Evolutionary conservation across 768 basidiomycete species (phyloP), one percentile per base, ranked within the genome.

Genomic region (Suillus ampliporus): DNA sequence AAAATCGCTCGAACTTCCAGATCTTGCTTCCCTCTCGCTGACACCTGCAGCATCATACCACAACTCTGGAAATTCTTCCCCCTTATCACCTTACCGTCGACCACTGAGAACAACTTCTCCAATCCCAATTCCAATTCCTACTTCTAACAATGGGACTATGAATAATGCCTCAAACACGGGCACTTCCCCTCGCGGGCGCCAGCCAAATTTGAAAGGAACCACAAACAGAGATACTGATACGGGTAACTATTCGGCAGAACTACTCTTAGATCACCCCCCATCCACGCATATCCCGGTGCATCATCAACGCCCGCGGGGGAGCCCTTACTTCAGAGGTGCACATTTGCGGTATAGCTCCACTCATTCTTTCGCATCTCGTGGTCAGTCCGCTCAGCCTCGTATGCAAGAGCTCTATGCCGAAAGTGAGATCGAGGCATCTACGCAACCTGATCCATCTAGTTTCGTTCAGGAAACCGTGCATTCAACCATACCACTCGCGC

Each of bases 1-100:
- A 76, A 86, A 82, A 71, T 89, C 88, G 0, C 84, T 92, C 21
- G 89, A 92, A 72, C 81, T 92, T 28, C 90, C 90, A 58, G 90
- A 91, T 79, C 86, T 92, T 68, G 83, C 83, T 14, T 76, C 77
- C 62, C 80, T 84, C 65, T 76, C 82, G 50, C 69, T 84, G 64
- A 80, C 83, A 61, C 80, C 82, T 62, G 76, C 76, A 54, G 67
- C 75, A 47, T 77, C 78, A 34, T 70, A 72, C 61, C 75, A 72
- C 48, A 69, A 67, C 61, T 77, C 79, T 51, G 73, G 78, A 43
- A 76, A 78, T 51, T 72, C 76, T 54, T 80, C 82, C 34, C 80
- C 80, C 67, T 79, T 78, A 75, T 76, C 77, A 23, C 72, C 74
- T 35, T 71, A 75, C 67, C 80, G 81, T 68, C 75, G 80, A 5